These are phyloP conservation scores for Coprinopsis cinerea DNA, from an alignment of 768 basidiomycete genomes.

Conservation along the genomic window DNA sequence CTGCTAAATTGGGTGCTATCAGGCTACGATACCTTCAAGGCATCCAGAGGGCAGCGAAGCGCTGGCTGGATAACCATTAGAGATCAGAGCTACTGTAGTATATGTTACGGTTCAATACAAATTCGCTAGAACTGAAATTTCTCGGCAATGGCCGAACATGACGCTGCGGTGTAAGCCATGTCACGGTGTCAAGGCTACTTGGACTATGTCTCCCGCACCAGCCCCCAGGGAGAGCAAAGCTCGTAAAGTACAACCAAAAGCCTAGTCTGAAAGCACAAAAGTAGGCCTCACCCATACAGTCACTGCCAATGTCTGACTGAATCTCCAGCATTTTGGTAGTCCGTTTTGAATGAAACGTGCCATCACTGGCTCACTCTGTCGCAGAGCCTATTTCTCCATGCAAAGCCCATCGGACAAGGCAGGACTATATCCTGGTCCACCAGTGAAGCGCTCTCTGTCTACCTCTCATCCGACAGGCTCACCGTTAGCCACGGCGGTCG, in stretches of 20 bases:
- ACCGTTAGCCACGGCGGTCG: conserved; percentile 4
- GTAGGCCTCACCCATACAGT: too few species aligned
- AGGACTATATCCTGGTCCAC: conserved; percentile 19
- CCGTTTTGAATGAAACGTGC: conserved; percentile 45
- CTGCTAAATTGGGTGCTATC: conserved; percentile 54
- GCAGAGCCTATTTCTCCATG: conserved; percentile 56
- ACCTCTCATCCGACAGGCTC: conserved; percentile 29
- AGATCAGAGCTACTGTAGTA: background rate
- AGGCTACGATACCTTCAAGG: conserved; percentile 70
- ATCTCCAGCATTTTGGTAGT: background rate
- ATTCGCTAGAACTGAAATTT: too few species aligned
- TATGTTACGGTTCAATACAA: too few species aligned
- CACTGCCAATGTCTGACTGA: too few species aligned
- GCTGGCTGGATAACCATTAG: conserved; percentile 29
- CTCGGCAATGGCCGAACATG: background rate
- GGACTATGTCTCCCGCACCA: too few species aligned
- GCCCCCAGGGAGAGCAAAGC: too few species aligned
- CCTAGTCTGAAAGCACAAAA: too few species aligned
- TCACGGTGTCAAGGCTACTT: background rate
- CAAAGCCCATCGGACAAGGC: conserved; percentile 38
- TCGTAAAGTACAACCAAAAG: too few species aligned
- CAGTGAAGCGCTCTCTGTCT: conserved; percentile 43
- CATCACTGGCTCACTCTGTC: conserved; percentile 34
- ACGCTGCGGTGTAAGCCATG: background rate
- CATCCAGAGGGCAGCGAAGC: conserved; percentile 47